Percentiles rank a stretch among this genome's conserved stretches.
Conservation (phyloP, 768 basidiomycete genomes). For the Suillus occidentalis region DNA sequence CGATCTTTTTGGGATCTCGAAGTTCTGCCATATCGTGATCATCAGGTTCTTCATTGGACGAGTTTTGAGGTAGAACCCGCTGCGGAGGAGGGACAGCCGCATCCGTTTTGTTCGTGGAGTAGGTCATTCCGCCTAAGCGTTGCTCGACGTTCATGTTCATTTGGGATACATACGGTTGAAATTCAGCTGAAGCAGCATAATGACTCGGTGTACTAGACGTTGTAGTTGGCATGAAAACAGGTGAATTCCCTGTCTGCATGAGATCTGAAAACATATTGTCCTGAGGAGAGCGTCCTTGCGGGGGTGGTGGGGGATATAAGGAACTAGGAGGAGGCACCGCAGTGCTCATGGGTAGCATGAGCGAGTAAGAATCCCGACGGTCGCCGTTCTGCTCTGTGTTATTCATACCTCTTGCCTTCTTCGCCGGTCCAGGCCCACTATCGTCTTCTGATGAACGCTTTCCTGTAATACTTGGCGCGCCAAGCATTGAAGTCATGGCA, state of each 20-base stretch:
- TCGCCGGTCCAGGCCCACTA: slow-evolving; percentile 35
- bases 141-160: slow-evolving; percentile 61
- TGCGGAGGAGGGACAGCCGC: slow-evolving; percentile 22
- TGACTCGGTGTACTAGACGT: slow-evolving; percentile 40
- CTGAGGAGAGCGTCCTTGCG: slow-evolving; percentile 40
- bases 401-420: slow-evolving; percentile 48
- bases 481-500: slow-evolving; percentile 32
- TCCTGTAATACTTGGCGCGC: slow-evolving; percentile 18
- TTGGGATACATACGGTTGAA: slow-evolving; percentile 51
- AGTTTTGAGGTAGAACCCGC: slow-evolving; percentile 20
- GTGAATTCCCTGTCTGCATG: slow-evolving; percentile 54
- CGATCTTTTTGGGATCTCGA: slow-evolving; percentile 66
- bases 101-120: slow-evolving; percentile 36
- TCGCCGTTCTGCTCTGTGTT: slow-evolving; percentile 46
- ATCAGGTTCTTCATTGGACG: slow-evolving; percentile 43
- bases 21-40: slow-evolving; percentile 51
- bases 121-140: slow-evolving; percentile 50
- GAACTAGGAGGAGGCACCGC: slow-evolving; percentile 36
- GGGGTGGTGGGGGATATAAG: slow-evolving; percentile 44
- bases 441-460: slow-evolving; percentile 35
- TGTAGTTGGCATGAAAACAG: slow-evolving; percentile 60
- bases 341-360: slow-evolving; percentile 56
- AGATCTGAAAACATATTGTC: slow-evolving; percentile 64
- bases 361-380: slow-evolving; percentile 45
- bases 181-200: slow-evolving; percentile 41